phyloP scores from a whole-genome alignment of 768 basidiomycete genomes.

The Omphalotus guepiniiformis region DNA sequence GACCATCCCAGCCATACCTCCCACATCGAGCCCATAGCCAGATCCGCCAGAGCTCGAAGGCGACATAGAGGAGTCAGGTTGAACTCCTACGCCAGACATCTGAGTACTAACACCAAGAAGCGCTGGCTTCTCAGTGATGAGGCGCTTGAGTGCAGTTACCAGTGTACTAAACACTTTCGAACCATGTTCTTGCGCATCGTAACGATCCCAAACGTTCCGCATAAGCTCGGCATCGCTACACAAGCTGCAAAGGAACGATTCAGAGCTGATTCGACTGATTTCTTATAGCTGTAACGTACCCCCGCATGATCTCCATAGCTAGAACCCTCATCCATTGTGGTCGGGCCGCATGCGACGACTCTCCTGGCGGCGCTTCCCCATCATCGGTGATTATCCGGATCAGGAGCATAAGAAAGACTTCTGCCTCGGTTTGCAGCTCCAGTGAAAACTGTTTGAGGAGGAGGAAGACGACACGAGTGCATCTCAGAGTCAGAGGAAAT shows the following conservation, averaged over 20 bases:
- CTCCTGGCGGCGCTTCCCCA: slow-evolving; percentile 24
- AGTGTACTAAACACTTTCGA: slow-evolving; percentile 75
- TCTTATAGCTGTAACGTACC: slow-evolving; percentile 35
- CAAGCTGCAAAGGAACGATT: slow-evolving; percentile 37
- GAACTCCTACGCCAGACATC: slow-evolving; percentile 76
- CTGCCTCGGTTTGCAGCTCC: slow-evolving; percentile 77
- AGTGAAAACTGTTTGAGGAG: slow-evolving; percentile 86
- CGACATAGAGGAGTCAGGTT: slow-evolving; percentile 26
- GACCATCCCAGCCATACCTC: slow-evolving; percentile 71
- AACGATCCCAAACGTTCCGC: slow-evolving; percentile 74
- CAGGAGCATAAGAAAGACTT: slow-evolving; percentile 77
- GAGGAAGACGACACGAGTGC: slow-evolving; percentile 90
- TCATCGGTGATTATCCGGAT: slow-evolving; percentile 64
- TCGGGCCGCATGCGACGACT: slow-evolving; percentile 33
- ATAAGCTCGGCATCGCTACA: slow-evolving; percentile 80
- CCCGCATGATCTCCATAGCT: slow-evolving; percentile 89
- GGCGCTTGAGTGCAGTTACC: slow-evolving; percentile 77
- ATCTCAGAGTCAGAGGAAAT: slow-evolving; percentile 87
- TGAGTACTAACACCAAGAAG: slow-evolving; percentile 76
- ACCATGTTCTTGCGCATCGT: slow-evolving; percentile 57
- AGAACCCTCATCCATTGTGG: slow-evolving; percentile 89
- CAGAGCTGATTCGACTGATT: background rate
- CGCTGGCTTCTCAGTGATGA: slow-evolving; percentile 85
- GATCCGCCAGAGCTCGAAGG: slow-evolving; percentile 35
- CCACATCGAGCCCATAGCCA: slow-evolving; percentile 58